These are phyloP conservation scores for Xylaria sp. DNA, from an alignment of 2,329 filamentous ascomycete genomes.

Conservation along the genomic window DNA sequence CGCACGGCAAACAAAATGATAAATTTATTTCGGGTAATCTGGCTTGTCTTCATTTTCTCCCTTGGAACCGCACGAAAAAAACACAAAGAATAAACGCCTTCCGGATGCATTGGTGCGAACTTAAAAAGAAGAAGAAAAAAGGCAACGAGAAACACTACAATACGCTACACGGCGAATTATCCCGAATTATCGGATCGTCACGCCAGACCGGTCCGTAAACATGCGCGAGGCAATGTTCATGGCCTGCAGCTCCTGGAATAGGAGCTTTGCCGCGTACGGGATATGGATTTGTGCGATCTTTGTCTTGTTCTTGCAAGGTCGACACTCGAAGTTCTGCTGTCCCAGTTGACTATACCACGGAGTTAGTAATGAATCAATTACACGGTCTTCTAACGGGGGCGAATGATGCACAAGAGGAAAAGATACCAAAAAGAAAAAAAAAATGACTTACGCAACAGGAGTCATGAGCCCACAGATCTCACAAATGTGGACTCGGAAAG, in stretches of 20 bases:
- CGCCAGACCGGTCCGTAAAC: slow-evolving; percentile 88
- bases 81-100: slow-evolving; percentile 37
- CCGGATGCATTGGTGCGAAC: slow-evolving; percentile 38
- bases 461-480: slow-evolving; percentile 99
- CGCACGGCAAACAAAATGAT: background rate
- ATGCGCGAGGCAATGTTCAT: slow-evolving; percentile 99
- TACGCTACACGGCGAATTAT: slow-evolving; percentile 33
- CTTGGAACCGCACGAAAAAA: background rate
- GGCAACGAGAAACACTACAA: background rate
- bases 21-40: slow-evolving; percentile 1
- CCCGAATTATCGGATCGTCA: slow-evolving; percentile 76
- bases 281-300: slow-evolving; percentile 98
- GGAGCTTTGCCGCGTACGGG: slow-evolving; percentile 94
- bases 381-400: background rate
- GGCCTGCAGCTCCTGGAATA: slow-evolving; percentile 96
- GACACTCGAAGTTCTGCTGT: slow-evolving; percentile 95
- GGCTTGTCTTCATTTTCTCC: background rate
- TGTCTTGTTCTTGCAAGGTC: slow-evolving; percentile 99
- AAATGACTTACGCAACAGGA: slow-evolving; percentile 86
- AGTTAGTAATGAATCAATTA: background rate
- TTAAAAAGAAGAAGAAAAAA: background rate
- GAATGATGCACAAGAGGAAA: background rate
- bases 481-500: slow-evolving; percentile 97
- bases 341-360: slow-evolving; percentile 76
- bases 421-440: no score